phyloP scores from a whole-genome alignment of 176 grass and related monocot species.

The Musa acuminata region DNA sequence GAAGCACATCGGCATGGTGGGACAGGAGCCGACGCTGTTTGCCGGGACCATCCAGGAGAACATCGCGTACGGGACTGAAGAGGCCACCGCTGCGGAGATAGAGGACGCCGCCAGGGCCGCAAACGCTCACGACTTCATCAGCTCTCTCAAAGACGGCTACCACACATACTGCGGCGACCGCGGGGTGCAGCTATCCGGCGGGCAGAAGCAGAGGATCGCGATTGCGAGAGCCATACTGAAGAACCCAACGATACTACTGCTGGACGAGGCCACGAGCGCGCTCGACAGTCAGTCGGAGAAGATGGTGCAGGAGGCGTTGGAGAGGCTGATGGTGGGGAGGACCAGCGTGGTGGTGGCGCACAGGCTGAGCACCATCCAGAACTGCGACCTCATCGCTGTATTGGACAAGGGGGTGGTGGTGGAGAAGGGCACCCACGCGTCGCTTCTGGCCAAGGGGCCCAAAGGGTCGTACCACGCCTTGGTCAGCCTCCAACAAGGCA shows the following conservation, averaged over 20 bases:
- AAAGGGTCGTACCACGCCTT: conserved; percentile 44
- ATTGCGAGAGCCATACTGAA: conserved; percentile 45
- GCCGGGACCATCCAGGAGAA: conserved; percentile 8
- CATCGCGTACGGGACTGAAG: conserved; percentile 4
- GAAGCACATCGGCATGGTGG: not conserved
- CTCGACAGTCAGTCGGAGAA: conserved; percentile 29
- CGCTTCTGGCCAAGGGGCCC: conserved; percentile 30
- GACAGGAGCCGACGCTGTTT: conserved; percentile 9
- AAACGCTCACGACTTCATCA: not conserved
- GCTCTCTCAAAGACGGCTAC: conserved; percentile 46
- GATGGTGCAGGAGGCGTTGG: conserved; percentile 41
- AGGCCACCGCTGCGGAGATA: not conserved
- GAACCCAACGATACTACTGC: conserved; percentile 29
- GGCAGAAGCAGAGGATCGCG: conserved; percentile 47
- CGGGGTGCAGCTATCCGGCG: conserved; percentile 45
- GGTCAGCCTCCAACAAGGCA: conserved; percentile 34
- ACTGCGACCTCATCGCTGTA: conserved; percentile 33
- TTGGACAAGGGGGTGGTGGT: conserved; percentile 34
- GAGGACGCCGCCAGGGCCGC: not conserved
- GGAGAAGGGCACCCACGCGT: conserved; percentile 38
- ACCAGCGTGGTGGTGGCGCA: conserved; percentile 53
- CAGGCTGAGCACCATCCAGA: conserved; percentile 38
- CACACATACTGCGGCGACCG: conserved; percentile 38
- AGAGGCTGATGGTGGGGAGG: conserved; percentile 41
- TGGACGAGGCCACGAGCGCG: conserved; percentile 22